A percentile compares a stretch with the other conserved stretches of the same genome.
phyloP scores from a whole-genome alignment of 2,329 filamentous ascomycete species.

The Arthrinium puccinioides region DNA sequence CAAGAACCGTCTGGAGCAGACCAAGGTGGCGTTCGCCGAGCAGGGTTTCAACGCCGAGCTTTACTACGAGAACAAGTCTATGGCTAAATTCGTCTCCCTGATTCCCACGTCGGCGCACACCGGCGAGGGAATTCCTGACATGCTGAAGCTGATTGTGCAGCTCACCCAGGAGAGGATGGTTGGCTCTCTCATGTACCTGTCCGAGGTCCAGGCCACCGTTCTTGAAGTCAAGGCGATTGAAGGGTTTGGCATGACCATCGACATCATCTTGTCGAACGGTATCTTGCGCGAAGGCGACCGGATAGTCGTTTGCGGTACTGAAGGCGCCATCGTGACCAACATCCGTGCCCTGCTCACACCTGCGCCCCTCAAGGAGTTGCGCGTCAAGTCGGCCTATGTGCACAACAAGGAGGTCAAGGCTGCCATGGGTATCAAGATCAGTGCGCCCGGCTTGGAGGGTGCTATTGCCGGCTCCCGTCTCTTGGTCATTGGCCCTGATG shows the following conservation, averaged over 20 bases:
- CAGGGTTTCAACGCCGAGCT: conserved; percentile 97
- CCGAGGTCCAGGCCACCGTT: conserved; percentile 94
- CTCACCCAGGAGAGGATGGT: conserved; percentile 98
- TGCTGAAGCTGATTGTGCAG: conserved; percentile 90
- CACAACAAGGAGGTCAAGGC: conserved; percentile 99
- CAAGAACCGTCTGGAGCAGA: conserved; percentile 78
- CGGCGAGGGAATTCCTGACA: conserved; percentile 97
- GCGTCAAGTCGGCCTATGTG: conserved; percentile 92
- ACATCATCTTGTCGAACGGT: conserved; percentile 94
- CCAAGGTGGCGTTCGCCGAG: conserved; percentile 89
- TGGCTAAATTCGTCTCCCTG: conserved; percentile 90
- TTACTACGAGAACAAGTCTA: conserved; percentile 96
- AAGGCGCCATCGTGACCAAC: conserved; percentile 90
- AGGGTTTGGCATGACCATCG: conserved; percentile 96
- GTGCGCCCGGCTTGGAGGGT: conserved; percentile 87
- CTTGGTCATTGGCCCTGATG: conserved; percentile 87
- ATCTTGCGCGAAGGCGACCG: conserved; percentile 89
- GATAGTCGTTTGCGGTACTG: conserved; percentile 92
- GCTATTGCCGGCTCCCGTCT: conserved; percentile 95
- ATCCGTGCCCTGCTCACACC: conserved; percentile 92
- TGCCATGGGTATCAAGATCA: conserved; percentile 96
- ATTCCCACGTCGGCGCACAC: conserved; percentile 96
- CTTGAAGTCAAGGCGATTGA: conserved; percentile 99
- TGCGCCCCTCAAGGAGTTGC: conserved; percentile 84
- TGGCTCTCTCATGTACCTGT: conserved; percentile 93